Evolutionary conservation across 306 rosid genomes (phyloP).

Genomic region (Lupinus albus): DNA sequence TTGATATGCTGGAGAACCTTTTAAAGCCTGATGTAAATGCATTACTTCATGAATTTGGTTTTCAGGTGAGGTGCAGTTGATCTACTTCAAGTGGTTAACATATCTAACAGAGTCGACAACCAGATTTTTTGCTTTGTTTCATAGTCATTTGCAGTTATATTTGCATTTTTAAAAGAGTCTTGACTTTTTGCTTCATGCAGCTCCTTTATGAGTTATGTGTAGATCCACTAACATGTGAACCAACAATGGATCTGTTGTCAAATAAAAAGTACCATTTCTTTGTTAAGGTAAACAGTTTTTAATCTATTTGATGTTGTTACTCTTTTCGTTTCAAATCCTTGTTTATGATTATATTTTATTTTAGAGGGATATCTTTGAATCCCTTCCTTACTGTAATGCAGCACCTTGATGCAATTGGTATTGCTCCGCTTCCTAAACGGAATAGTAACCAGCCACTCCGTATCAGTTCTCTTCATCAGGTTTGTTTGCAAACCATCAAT

Average conservation of each 20-base stretch:
- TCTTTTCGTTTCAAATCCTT: conserved; percentile 15
- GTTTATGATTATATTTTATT: conserved; percentile 25
- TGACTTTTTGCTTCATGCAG: conserved; percentile 53
- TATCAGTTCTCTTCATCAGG: conserved; percentile 97
- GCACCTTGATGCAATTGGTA: conserved; percentile 84
- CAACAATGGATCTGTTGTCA: conserved; percentile 81
- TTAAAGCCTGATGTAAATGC: conserved; percentile 80
- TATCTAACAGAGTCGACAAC: neutral
- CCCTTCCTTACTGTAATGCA: conserved; percentile 40
- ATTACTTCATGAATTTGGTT: conserved; percentile 87
- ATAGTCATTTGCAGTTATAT: conserved; percentile 5
- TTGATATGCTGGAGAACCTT: conserved; percentile 87
- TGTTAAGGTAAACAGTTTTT: conserved; percentile 61
- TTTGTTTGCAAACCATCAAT: conserved; percentile 31
- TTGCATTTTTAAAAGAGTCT: conserved; percentile 19
- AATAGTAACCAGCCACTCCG: conserved; percentile 85
- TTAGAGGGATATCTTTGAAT: conserved; percentile 4
- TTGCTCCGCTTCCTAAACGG: conserved; percentile 91
- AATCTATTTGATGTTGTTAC: conserved; percentile 15
- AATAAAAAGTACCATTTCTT: conserved; percentile 80
- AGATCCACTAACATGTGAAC: conserved; percentile 78
- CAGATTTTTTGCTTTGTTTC: neutral
- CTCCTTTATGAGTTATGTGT: conserved; percentile 80
- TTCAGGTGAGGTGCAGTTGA: conserved; percentile 70
- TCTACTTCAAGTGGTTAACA: conserved; percentile 37